Conservation (phyloP, 2,329 filamentous ascomycete genomes). For the Fusarium siculi region DNA sequence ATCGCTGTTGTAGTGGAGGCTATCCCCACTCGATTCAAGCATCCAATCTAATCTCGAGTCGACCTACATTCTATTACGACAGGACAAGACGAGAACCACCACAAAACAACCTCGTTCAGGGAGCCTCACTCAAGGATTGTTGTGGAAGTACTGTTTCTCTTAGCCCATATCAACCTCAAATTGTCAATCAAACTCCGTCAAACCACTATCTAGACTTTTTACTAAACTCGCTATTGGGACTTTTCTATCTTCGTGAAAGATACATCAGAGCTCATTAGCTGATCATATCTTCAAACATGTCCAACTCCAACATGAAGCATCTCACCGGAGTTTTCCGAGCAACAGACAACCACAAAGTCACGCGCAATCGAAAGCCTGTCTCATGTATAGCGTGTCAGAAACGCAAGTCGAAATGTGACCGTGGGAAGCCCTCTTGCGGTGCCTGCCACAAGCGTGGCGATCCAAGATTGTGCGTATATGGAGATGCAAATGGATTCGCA, state of each 20-base stretch:
- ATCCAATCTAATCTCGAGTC: background rate
- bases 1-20: background rate
- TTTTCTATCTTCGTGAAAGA: background rate
- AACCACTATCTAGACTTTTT: background rate
- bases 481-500: conserved; percentile 22
- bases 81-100: background rate
- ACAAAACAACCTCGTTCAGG: background rate
- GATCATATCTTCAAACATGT: conserved; percentile 28
- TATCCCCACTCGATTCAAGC: background rate
- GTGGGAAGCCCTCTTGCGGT: conserved; percentile 52
- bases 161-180: background rate
- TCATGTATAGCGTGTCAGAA: conserved; percentile 56
- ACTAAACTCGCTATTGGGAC: background rate
- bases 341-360: conserved; percentile 47
- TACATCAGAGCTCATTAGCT: background rate
- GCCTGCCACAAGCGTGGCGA: conserved; percentile 54
- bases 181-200: background rate
- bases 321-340: conserved; percentile 53
- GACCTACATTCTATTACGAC: background rate
- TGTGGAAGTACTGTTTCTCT: background rate
- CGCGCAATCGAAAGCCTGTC: conserved; percentile 54
- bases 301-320: conserved; percentile 34
- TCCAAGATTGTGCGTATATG: conserved; percentile 48
- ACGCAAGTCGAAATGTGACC: conserved; percentile 57
- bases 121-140: background rate